Base-by-base conservation (phyloP, 345 rosid genomes). In the Corchorus olitorius region DNA sequence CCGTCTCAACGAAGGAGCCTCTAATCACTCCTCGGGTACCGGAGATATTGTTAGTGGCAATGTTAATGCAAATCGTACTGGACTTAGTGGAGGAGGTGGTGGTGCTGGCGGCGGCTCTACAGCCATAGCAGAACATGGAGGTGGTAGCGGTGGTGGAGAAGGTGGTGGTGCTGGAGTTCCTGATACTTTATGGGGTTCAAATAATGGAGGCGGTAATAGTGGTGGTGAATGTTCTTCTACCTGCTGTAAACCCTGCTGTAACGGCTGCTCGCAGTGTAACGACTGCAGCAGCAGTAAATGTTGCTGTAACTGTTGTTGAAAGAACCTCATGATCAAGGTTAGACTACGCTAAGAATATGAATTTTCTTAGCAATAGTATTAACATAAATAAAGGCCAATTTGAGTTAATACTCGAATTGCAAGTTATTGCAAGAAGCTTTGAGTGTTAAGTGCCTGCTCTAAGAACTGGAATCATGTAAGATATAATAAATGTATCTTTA, bases 141-240 rank as follows among this genome's bases (percentile, higher is more conserved):
- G 0, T 15, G 80, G 79, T 16, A 76, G 68, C 8, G 81, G 68
- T 2, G 45, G 46, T 54, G 87, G 85, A 0, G 78, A 56, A 0
- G 87, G 87, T 11, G 83, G 78, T 8, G 91, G 83, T 22, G 58
- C 11, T 20, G 56, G 87, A 0, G 27, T 1, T 27, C 1, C 27
- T 27, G 27, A 27, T 27, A 27, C 27, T 27, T 27, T 27, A 74
- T 4, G 87, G 84, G 8, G n/a, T n/a, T n/a, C n/a, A n/a, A n/a
- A n/a, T n/a, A n/a, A n/a, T n/a, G n/a, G 60, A 12, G 15, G 3
- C 2, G 76, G 64, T 53, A 82, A 50, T 13, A 75, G 65, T 37
- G 63, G 75, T 5, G 75, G 17, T 73, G 53, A 13, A 22, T 17
- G 49, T 53, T n/a, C n/a, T n/a, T n/a, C n/a, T n/a, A n/a, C n/a